Conservation (phyloP, 2,329 filamentous ascomycete genomes). For the Sporothrix variecibatus region DNA sequence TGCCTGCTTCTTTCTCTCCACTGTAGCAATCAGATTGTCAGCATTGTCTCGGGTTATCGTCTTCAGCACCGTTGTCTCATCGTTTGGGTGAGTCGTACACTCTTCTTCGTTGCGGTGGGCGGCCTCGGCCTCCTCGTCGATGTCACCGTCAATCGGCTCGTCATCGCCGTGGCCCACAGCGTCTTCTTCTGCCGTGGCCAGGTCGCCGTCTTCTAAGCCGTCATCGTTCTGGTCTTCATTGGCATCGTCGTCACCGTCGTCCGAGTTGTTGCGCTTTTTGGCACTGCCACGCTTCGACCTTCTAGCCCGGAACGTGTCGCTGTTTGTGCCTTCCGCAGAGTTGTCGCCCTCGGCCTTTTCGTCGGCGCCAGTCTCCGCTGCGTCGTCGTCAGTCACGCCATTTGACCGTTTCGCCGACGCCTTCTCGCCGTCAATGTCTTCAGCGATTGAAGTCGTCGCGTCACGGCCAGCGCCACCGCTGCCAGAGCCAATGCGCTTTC, state of each 20-base stretch:
- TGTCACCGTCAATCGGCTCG: constrained; percentile 55
- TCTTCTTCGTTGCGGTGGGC: constrained; percentile 66
- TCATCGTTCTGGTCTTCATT: constrained; percentile 22
- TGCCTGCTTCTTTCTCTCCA: constrained; percentile 75
- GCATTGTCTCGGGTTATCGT: neutral
- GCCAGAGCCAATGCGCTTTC: constrained; percentile 57
- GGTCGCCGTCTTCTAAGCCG: constrained; percentile 35
- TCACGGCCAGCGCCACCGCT: constrained; percentile 42
- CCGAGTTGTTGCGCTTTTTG: constrained; percentile 35
- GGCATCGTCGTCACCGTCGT: constrained; percentile 31
- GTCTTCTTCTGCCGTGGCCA: constrained; percentile 41
- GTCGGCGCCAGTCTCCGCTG: constrained; percentile 38
- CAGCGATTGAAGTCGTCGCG: neutral
- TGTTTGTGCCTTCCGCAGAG: constrained; percentile 38
- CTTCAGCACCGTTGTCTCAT: neutral
- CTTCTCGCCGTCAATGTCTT: constrained; percentile 29
- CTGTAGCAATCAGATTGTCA: constrained; percentile 46
- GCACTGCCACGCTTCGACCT: constrained; percentile 44
- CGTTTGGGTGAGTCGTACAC: constrained; percentile 46
- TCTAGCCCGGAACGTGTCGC: constrained; percentile 42
- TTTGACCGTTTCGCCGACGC: constrained; percentile 38
- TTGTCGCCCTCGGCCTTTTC: constrained; percentile 29
- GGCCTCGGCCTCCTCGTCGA: constrained; percentile 61
- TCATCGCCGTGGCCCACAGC: constrained; percentile 55
- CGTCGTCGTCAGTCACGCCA: constrained; percentile 43